Base-by-base conservation (phyloP, 768 basidiomycete genomes). In the Phaeotremella fagi region DNA sequence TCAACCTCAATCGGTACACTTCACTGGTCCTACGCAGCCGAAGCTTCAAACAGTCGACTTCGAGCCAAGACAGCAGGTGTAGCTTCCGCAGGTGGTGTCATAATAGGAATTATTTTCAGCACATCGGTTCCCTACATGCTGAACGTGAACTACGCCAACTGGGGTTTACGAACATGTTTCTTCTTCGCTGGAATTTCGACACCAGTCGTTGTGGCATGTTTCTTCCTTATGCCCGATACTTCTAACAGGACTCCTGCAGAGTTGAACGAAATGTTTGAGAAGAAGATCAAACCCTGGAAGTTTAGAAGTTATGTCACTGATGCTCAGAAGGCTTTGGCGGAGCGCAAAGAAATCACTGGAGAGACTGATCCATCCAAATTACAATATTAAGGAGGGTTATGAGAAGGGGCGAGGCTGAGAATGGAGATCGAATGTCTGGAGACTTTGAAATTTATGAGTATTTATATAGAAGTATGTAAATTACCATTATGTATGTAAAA, bases 61-160 rank as follows among this genome's bases (percentile, higher is more conserved):
- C 33, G 67, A 52, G 61, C 62, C 42, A 69, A 69, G 55, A 69
- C 67, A 9, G 57, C 61, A 18, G 61, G 61, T 11, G 52, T 62
- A 20, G 57, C 61, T 5, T 52, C 61, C 1, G 56, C 57, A n/a
- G 45, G 48, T 3, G 61, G 61, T 33, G 53, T 62, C n/a, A 55
- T 57, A 41, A 61, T 61, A 45, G 52, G 55, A 35, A 48, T 64
- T 49, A 24, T 62, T 35, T 58, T 62, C 49, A 48, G 31, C n/a
- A 54, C 50, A 20, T 51, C 49, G 16, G 63, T 65, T 15, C 60
- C 63, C 11, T 56, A 57, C 41, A 66, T 66, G 61, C 52, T 65
- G 31, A 60, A 42, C 27, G 45, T 14, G 6, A 47, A 24, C 26
- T 20, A 25, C 14, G 31, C 48, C 22, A 51, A 54, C 16, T 63